Evolutionary conservation across 345 rosid genomes (phyloP).

Genomic region (Raphanus raphanistrum): DNA sequence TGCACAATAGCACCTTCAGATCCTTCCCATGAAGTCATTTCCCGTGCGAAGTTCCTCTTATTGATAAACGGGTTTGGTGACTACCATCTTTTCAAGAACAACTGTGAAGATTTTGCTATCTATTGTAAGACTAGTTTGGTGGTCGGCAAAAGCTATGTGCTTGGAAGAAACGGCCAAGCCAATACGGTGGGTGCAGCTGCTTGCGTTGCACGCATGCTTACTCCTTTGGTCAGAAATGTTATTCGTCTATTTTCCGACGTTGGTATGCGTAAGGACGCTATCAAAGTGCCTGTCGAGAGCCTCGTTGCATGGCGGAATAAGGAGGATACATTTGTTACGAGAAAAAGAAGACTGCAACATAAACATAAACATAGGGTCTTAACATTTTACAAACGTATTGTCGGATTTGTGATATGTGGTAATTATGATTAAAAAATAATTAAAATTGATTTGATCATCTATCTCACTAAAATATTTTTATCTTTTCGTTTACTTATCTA

Average conservation of each 20-base stretch:
- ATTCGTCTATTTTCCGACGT: slow-evolving; percentile 49
- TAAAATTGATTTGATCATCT: not conserved
- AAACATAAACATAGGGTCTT: not conserved
- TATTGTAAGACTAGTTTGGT: slow-evolving; percentile 75
- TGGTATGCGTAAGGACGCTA: slow-evolving; percentile 59
- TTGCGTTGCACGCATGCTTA: slow-evolving; percentile 46
- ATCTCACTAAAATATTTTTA: no score
- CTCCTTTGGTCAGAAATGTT: slow-evolving; percentile 37
- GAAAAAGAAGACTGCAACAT: not conserved
- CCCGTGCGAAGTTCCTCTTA: slow-evolving; percentile 59
- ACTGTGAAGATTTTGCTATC: slow-evolving; percentile 76
- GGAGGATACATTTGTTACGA: not conserved
- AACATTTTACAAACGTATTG: not conserved
- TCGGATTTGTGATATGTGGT: not conserved
- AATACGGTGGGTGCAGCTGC: slow-evolving; percentile 39
- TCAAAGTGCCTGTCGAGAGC: not conserved
- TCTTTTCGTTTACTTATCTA: no score
- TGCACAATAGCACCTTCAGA: slow-evolving; percentile 70
- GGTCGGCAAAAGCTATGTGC: slow-evolving; percentile 46
- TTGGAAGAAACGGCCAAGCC: slow-evolving; percentile 81
- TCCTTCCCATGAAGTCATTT: slow-evolving; percentile 51
- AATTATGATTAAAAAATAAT: not conserved
- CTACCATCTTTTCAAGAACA: slow-evolving; percentile 63
- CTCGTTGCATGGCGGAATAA: slow-evolving; percentile 6
- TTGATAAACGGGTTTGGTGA: slow-evolving; percentile 65